A percentile compares a stretch with the other conserved stretches of the same genome.
These are phyloP conservation scores for Oryza officinalis DNA, from an alignment of 176 grass and related monocot genomes.

Conservation along the genomic window DNA sequence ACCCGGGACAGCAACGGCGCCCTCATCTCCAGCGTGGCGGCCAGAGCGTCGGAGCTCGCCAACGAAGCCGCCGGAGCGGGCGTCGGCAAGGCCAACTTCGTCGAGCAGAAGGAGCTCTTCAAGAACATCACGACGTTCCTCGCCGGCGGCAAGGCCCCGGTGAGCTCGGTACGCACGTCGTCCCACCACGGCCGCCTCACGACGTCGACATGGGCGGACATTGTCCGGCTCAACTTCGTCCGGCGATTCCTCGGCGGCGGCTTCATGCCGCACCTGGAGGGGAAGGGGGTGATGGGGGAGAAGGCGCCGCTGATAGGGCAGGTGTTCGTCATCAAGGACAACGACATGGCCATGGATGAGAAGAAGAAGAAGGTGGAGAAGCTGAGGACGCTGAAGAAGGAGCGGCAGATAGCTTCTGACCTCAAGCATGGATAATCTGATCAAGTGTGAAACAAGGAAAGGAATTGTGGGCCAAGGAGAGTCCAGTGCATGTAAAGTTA, in stretches of 20 bases:
- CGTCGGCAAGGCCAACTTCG: background rate
- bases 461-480: too few relatives aligned
- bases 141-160: background rate
- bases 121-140: background rate
- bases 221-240: conserved; percentile 30
- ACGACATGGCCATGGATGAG: too few relatives aligned
- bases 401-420: too few relatives aligned
- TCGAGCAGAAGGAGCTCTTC: conserved; percentile 29
- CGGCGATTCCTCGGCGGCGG: conserved; percentile 20
- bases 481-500: too few relatives aligned
- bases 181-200: background rate
- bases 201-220: conserved; percentile 24
- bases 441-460: too few relatives aligned
- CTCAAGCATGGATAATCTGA: too few relatives aligned
- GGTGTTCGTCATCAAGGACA: background rate
- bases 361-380: too few relatives aligned
- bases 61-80: background rate
- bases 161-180: background rate
- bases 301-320: background rate
- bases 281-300: background rate
- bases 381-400: too few relatives aligned
- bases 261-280: conserved; percentile 17
- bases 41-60: background rate
- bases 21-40: background rate
- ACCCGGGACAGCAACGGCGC: background rate